phyloP scores from a whole-genome alignment of 192 early-diverging fungal genomes.

The Ramicandelaber brevisporus region DNA sequence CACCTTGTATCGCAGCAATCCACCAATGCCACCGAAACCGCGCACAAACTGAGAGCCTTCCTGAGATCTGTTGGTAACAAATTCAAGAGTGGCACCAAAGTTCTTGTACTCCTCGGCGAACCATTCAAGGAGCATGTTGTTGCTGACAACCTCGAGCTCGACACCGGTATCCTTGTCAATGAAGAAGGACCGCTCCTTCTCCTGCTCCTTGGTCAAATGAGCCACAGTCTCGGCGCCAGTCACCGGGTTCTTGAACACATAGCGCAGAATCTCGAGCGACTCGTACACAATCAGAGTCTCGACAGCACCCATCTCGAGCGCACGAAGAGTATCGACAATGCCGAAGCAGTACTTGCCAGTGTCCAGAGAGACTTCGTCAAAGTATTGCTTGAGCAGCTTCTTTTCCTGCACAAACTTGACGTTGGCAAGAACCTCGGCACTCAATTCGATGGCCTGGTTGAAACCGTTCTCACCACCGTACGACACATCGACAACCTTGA shows the following conservation, averaged over 20 bases:
- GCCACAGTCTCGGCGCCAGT: conserved; percentile 38
- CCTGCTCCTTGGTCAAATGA: conserved; percentile 66
- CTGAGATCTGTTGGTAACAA: conserved; percentile 84
- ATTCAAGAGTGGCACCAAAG: conserved; percentile 78
- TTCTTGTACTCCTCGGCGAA: conserved; percentile 95
- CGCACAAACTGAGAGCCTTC: conserved; percentile 95
- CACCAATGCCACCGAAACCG: conserved; percentile 98
- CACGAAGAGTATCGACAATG: conserved; percentile 86
- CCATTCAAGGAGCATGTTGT: conserved; percentile 81
- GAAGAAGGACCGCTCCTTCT: conserved; percentile 50
- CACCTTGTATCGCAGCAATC: conserved; percentile 90
- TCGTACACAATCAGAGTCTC: conserved; percentile 97
- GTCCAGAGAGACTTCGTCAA: conserved; percentile 91
- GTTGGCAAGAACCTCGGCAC: conserved; percentile 71
- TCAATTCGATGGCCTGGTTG: conserved; percentile 88
- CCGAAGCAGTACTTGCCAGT: conserved; percentile 93
- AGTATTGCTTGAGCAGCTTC: conserved; percentile 84
- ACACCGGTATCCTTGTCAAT: conserved; percentile 29
- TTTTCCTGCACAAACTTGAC: conserved; percentile 99
- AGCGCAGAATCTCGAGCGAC: conserved; percentile 59
- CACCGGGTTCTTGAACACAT: conserved; percentile 43
- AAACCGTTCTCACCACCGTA: conserved; percentile 99
- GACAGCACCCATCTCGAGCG: conserved; percentile 92
- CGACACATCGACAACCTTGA: conserved; percentile 90
- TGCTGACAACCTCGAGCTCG: conserved; percentile 63